These are phyloP conservation scores for Hirschioporus abietinus DNA, from an alignment of 768 basidiomycete genomes.

Conservation along the genomic window DNA sequence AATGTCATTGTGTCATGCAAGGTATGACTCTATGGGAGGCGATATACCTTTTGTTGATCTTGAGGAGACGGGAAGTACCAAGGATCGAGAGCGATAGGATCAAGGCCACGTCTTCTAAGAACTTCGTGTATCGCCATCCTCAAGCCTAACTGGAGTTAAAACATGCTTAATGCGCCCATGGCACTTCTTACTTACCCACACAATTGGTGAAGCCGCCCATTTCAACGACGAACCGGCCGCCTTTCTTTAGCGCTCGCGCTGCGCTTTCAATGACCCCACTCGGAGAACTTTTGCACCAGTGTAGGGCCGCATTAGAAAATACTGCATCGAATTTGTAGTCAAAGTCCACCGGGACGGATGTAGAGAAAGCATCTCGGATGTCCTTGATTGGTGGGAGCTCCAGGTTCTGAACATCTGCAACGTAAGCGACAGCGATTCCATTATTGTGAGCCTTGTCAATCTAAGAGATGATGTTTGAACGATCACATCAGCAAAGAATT, in stretches of 20 bases:
- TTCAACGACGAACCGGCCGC: constrained; percentile 70
- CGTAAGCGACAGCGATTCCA: constrained; percentile 41
- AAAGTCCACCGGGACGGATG: constrained; percentile 30
- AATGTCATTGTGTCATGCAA: constrained; percentile 5
- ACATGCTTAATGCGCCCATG: constrained; percentile 6
- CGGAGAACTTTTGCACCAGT: constrained; percentile 83
- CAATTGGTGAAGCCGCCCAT: constrained; percentile 76
- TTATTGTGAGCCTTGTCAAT: constrained; percentile 45
- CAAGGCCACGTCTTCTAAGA: constrained; percentile 44
- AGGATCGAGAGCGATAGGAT: constrained; percentile 62
- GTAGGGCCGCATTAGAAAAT: constrained; percentile 76
- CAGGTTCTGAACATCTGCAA: constrained; percentile 47
- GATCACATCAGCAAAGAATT: not conserved
- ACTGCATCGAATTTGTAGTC: constrained; percentile 58
- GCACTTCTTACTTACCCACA: constrained; percentile 38
- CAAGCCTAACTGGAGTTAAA: constrained; percentile 40
- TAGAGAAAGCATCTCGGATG: constrained; percentile 4
- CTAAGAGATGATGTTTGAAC: constrained; percentile 26
- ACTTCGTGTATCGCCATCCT: constrained; percentile 52
- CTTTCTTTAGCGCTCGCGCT: constrained; percentile 57
- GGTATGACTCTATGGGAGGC: not conserved
- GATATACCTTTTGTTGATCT: constrained; percentile 53
- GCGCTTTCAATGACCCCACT: constrained; percentile 54
- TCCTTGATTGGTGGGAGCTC: constrained; percentile 7
- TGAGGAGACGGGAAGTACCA: constrained; percentile 80